Evolutionary conservation across 2,329 filamentous ascomycete species (phyloP).

Genomic region (Fusarium sterilihyphosum): DNA sequence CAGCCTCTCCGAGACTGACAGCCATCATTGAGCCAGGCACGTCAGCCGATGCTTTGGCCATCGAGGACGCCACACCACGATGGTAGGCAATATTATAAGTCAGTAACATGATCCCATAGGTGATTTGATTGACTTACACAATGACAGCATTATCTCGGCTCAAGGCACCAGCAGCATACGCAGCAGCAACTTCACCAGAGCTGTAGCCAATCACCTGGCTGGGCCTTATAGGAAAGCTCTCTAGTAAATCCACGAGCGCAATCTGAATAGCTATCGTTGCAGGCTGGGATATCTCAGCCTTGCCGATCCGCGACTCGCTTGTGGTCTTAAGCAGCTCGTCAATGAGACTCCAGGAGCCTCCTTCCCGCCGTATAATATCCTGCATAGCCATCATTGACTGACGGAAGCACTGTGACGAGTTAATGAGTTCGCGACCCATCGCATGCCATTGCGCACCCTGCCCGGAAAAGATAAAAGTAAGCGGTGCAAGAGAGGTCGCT

Average conservation of each 20-base stretch:
- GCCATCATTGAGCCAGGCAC: slow-evolving; percentile 7
- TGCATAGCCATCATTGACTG: neutral
- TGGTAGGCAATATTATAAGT: neutral
- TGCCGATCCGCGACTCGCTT: neutral
- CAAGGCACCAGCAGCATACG: neutral
- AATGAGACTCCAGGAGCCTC: neutral
- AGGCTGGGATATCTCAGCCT: slow-evolving; percentile 9
- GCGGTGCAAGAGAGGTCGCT: neutral
- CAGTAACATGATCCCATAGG: neutral
- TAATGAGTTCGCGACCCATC: neutral
- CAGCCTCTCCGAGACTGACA: neutral
- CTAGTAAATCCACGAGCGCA: neutral
- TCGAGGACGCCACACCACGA: neutral
- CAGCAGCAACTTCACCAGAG: slow-evolving; percentile 3
- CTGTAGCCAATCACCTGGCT: neutral
- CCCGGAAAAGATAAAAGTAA: neutral
- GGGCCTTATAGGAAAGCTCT: neutral
- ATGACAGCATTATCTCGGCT: neutral
- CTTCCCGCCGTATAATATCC: neutral
- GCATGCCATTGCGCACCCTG: slow-evolving; percentile 4
- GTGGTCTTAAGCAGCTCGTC: neutral
- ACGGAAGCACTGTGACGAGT: neutral
- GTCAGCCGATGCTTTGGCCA: neutral
- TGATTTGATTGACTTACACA: neutral
- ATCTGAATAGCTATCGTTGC: slow-evolving; percentile 1